A percentile compares a stretch with the other conserved stretches of the same genome.
These are phyloP conservation scores for Mycosarcoma maydis DNA, from an alignment of 1,284 basidiomycete species.

Conservation along the genomic window DNA sequence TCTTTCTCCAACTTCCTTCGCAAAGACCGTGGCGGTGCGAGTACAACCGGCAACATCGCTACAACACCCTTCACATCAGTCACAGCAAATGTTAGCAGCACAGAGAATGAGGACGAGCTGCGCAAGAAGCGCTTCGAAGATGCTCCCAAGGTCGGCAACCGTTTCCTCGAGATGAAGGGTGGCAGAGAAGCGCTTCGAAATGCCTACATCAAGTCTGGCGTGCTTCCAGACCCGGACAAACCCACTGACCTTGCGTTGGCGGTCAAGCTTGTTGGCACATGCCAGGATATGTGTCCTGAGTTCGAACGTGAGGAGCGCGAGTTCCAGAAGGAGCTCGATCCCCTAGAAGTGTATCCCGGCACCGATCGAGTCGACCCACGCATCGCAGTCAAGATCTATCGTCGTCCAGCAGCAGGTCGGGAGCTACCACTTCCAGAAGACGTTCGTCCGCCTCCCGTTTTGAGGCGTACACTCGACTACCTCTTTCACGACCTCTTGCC, in stretches of 20 bases:
- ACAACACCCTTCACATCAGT: not conserved
- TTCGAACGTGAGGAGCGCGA: conserved; percentile 92
- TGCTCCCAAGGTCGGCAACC: conserved; percentile 47
- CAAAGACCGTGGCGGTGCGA: conserved; percentile 34
- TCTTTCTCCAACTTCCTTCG: conserved; percentile 46
- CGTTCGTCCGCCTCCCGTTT: conserved; percentile 83
- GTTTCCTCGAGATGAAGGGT: conserved; percentile 50
- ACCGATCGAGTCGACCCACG: conserved; percentile 79
- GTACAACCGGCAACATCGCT: conserved; percentile 18
- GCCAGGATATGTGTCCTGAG: conserved; percentile 90
- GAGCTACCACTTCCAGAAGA: conserved; percentile 87
- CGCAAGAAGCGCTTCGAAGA: conserved; percentile 53
- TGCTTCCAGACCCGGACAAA: conserved; percentile 84
- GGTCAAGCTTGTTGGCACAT: conserved; percentile 88
- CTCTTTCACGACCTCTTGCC: conserved; percentile 84
- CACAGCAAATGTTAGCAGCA: not conserved
- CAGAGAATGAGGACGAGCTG: conserved; percentile 42
- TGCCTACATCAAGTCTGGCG: conserved; percentile 80
- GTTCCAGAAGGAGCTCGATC: conserved; percentile 85
- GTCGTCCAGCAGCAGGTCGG: conserved; percentile 87
- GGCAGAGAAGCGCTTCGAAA: conserved; percentile 71
- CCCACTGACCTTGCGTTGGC: conserved; percentile 85
- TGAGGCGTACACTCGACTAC: conserved; percentile 88
- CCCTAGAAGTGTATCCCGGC: conserved; percentile 75
- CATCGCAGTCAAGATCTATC: conserved; percentile 92